Conservation (phyloP, 768 basidiomycete genomes). For the Podaxis mareebaensis region DNA sequence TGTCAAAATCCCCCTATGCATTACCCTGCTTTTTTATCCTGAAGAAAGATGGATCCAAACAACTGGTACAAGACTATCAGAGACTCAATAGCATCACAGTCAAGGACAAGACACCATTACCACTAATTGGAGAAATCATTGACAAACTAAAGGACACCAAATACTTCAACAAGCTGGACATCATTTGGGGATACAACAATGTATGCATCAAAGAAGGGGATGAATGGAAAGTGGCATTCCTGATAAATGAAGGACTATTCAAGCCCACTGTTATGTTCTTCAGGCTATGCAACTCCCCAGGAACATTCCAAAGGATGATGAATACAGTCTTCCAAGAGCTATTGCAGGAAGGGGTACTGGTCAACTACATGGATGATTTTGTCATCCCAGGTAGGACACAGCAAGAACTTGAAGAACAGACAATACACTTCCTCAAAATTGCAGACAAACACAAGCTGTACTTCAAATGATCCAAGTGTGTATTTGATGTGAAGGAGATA, state of each 20-base stretch:
- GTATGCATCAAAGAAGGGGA: not conserved
- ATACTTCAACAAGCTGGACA: not conserved
- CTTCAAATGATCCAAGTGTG: too few species aligned
- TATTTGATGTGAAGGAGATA: too few species aligned
- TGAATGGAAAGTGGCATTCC: not conserved
- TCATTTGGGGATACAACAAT: conserved; percentile 12
- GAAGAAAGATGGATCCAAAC: conserved; percentile 22
- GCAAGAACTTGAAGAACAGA: conserved; percentile 12
- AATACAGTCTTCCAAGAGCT: not conserved
- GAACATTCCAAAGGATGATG: conserved; percentile 17
- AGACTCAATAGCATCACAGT: conserved; percentile 32
- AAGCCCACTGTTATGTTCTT: conserved; percentile 16
- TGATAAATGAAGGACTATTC: not conserved
- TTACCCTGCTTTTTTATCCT: conserved; percentile 23
- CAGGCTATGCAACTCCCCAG: conserved; percentile 15
- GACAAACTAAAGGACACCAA: conserved; percentile 20
- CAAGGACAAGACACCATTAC: conserved; percentile 32
- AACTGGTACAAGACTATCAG: conserved; percentile 30
- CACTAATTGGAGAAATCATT: conserved; percentile 28
- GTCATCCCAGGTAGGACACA: conserved; percentile 25
- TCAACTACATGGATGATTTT: conserved; percentile 40
- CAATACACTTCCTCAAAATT: conserved; percentile 8
- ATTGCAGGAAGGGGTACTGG: conserved; percentile 17
- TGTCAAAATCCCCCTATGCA: conserved; percentile 22
- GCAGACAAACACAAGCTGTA: not conserved